A percentile compares a stretch with the other conserved stretches of the same genome.
These are phyloP conservation scores for Lactifluus hygrophoroides DNA, from an alignment of 768 basidiomycete species.

Conservation along the genomic window DNA sequence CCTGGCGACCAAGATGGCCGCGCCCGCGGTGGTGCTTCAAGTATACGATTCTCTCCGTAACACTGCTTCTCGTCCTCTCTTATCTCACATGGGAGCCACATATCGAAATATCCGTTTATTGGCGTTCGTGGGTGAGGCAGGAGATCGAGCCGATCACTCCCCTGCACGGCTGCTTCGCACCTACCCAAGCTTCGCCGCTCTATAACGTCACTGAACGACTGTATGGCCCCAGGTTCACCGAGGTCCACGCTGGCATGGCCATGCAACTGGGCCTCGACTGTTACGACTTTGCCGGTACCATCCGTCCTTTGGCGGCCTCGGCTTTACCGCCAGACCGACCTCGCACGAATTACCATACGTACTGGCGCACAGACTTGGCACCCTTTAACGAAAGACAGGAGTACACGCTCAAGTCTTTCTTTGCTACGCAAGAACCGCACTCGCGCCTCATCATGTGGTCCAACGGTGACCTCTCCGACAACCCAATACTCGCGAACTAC, in stretches of 20 bases:
- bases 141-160: constrained; percentile 62
- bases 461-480: constrained; percentile 60
- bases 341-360: constrained; percentile 75
- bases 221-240: constrained; percentile 56
- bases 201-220: constrained; percentile 63
- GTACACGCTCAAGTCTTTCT: constrained; percentile 87
- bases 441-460: constrained; percentile 84
- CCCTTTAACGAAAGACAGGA: constrained; percentile 78
- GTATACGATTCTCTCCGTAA: constrained; percentile 18
- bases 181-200: constrained; percentile 43
- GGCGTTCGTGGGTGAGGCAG: constrained; percentile 59
- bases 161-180: constrained; percentile 68
- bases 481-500: constrained; percentile 54
- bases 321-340: constrained; percentile 26
- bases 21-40: constrained; percentile 9
- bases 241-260: constrained; percentile 73
- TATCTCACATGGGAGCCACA: constrained; percentile 58
- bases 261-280: constrained; percentile 81
- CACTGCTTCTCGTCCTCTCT: constrained; percentile 18
- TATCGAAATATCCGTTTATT: constrained; percentile 76
- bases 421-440: constrained; percentile 73
- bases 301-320: constrained; percentile 29
- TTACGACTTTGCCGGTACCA: constrained; percentile 85
- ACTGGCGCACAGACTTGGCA: constrained; percentile 88
- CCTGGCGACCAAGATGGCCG: not conserved